Evolutionary conservation across 2,329 filamentous ascomycete species (phyloP).

Genomic region (Colletotrichum spaethianum): DNA sequence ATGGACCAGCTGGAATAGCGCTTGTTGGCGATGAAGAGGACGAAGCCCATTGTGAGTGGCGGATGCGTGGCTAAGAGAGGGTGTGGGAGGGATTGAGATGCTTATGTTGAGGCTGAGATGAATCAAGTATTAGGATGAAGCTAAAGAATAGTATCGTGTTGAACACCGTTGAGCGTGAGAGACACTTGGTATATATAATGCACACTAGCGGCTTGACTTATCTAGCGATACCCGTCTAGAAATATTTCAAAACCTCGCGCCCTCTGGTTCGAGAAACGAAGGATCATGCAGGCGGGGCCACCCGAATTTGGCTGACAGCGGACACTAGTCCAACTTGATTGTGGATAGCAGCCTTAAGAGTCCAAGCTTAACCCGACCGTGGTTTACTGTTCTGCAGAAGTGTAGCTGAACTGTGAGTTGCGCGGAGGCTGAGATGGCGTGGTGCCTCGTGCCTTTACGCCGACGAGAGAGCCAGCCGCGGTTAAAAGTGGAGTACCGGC

Average conservation of each 20-base stretch:
- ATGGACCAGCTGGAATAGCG: slow-evolving; percentile 64
- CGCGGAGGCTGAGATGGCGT: not conserved
- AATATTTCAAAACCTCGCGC: not conserved
- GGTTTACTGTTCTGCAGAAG: not conserved
- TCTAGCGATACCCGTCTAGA: not conserved
- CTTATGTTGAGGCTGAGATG: not conserved
- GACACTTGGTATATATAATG: not conserved
- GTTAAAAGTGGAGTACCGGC: not conserved
- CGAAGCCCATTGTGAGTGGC: slow-evolving; percentile 51
- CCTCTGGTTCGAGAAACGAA: not conserved
- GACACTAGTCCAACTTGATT: not conserved
- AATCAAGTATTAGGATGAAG: not conserved
- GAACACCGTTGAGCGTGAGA: not conserved
- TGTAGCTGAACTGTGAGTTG: not conserved
- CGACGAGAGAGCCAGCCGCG: not conserved
- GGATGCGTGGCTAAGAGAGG: not conserved
- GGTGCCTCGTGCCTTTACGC: not conserved
- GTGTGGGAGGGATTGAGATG: not conserved
- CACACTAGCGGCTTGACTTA: slow-evolving; percentile 22
- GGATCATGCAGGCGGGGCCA: not conserved
- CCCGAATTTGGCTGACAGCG: not conserved
- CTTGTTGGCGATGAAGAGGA: slow-evolving; percentile 60
- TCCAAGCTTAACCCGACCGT: not conserved
- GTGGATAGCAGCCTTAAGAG: not conserved
- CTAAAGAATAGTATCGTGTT: not conserved